Conservation (phyloP, 2,329 filamentous ascomycete species). For the Diplocarpon rosae region DNA sequence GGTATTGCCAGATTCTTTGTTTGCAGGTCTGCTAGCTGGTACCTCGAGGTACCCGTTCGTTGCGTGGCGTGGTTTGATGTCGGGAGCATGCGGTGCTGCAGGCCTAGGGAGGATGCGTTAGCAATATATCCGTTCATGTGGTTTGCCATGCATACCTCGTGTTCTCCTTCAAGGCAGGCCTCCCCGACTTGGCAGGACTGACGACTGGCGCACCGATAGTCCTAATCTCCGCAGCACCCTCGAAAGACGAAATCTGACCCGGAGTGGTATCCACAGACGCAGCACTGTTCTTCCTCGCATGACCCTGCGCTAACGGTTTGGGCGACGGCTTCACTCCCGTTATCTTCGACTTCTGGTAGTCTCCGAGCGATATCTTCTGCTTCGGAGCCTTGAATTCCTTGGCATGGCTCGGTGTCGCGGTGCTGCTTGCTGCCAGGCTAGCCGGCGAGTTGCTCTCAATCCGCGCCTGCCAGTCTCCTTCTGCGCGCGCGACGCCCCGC, state of each 20-base stretch:
- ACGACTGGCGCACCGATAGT: conserved; percentile 13
- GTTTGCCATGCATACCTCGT: conserved; percentile 3
- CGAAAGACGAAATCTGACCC: conserved; percentile 18
- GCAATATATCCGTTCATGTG: not conserved
- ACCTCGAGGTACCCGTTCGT: too few relatives aligned
- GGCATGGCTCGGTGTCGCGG: conserved; percentile 19
- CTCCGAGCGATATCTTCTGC: conserved; percentile 25
- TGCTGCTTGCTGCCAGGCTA: conserved; percentile 20
- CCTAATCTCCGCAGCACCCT: conserved; percentile 12
- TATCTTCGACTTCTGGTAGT: conserved; percentile 26
- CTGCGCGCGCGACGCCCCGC: conserved; percentile 19
- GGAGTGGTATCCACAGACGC: conserved; percentile 15
- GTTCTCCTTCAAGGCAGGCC: not conserved
- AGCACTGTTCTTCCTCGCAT: conserved; percentile 15
- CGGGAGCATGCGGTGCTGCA: conserved; percentile 1
- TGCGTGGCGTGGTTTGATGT: too few relatives aligned
- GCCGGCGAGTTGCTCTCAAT: conserved; percentile 16
- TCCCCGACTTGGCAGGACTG: conserved; percentile 2
- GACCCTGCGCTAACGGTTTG: conserved; percentile 9
- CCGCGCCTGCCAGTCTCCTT: conserved; percentile 23
- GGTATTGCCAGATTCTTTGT: not conserved
- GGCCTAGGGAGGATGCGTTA: conserved; percentile 12
- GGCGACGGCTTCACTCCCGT: conserved; percentile 21
- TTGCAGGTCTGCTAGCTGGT: too few relatives aligned
- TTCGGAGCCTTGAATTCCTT: conserved; percentile 19